Base-by-base conservation (phyloP, 331 rosid species). In the Acacia pycnantha region DNA sequence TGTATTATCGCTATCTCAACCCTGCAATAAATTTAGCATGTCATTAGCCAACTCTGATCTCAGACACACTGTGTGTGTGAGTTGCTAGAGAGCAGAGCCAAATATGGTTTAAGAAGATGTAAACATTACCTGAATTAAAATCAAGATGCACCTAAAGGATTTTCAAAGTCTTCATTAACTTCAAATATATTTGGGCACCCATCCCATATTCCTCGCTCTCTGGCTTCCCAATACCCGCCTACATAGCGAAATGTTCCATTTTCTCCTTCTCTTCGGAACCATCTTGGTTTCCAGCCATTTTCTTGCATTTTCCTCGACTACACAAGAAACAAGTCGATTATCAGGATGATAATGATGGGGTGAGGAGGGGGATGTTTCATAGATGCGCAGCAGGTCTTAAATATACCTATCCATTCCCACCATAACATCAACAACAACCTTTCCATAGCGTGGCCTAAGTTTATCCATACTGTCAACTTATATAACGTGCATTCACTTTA, bases 221-320 rank as follows among this genome's bases (percentile, higher is more conserved):
- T 85, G 31, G 94, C 86, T 86, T 93, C 97, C 97, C 97, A 93
- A 82, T 93, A 93, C 41, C 97, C 92, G 13, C 97, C 97, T 19
- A 74, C 81, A 73, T 86, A 93, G 50, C 81, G 86, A 75, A 90
- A 93, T 40, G 97, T 79, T 75, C 84, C 94, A 11, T 81, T 82
- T 79, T 86, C 91, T 11, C 91, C 86, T 29, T 88, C 94, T 88
- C 85, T 84, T 74, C 78, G 80, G 71, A 93, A 93, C 97, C 97
- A 93, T 80, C 88, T 90, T n/a, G 97, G 92, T 79, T 88, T 90
- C 97, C 97, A 93, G 16, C 97, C 97, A 50, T 40, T 85, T 76
- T 91, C 97, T 90, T 93, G 97, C 26, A 93, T 48, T 85, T 91
- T 91, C 84, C 94, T 87, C 13, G 97, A 89, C 97, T 93, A 58